Base-by-base conservation (phyloP, 164 flowering plant genomes). In the Stephania yunnanensis region DNA sequence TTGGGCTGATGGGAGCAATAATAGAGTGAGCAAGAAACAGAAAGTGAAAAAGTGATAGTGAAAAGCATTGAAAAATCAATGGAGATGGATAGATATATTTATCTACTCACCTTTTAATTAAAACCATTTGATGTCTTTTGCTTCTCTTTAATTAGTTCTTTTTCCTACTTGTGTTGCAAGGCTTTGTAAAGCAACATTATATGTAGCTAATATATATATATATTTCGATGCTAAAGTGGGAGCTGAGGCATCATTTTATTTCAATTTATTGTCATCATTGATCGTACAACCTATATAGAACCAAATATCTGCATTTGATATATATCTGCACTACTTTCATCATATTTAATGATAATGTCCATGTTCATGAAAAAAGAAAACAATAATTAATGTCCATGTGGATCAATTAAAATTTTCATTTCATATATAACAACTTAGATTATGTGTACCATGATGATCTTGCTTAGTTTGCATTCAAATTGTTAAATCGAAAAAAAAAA, bases 1-100 rank as follows among this genome's bases (percentile, higher is more conserved):
- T 79, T 84, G 75, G 80, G 68, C 46, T 77, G 81, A 80, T 82
- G 84, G 79, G 80, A 75, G 76, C 84, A 82, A 81, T 82, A 75
- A 79, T 84, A 77, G 80, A 80, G 73, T n/a, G 52, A 69, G 22
- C 50, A 50, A 69, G 44, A 71, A 68, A 52, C 30, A 65, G 52
- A 45, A 46, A 71, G 71, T 73, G 52, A 61, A 69, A n/a, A 71
- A 72, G 52, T 22, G 46, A 36, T 36, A 36, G 42, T 36, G 42
- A 36, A 36, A 55, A 36, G 70, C 12, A 70, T 69, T 65, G 70
- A 73, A 67, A 70, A 80, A 52, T 29, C 42, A 36, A 36, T 42
- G 71, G 76, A 65, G 77, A 70, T 36, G 1, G 80, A 74, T 69
- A 68, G 15, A 78, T 76, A 73, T 42, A 77, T 70, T 68, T 61